Evolutionary conservation across 768 basidiomycete genomes (phyloP), one percentile per base, ranked within the genome.

Genomic region (Tricholomella constricta): DNA sequence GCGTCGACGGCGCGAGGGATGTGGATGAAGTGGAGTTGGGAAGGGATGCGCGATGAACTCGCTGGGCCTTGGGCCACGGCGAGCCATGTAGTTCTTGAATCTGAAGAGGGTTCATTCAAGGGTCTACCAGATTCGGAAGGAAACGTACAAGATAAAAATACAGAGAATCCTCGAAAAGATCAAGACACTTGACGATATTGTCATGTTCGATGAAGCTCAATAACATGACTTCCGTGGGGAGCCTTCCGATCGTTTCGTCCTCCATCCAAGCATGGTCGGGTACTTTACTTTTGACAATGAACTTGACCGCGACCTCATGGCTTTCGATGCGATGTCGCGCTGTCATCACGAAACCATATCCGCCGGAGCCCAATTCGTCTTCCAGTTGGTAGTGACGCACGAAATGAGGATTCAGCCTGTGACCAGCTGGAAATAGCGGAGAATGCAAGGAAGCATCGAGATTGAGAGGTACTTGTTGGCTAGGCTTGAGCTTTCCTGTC

Each of bases 321-420:
- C 77, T 77, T 41, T 80, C 77, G 26, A 58, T 61, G 12, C 81
- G 83, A 64, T 91, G 83, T 31, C 76, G 71, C 9, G 92, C 94
- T 2, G 89, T 88, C 81, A 96, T 90, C 23, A 98, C 95, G 66
- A 98, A 97, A 2, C 94, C 94, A 65, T 94, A 98, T 15, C 94
- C 94, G 38, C 95, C 95, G 9, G 86, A 85, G 36, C 95, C 95
- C 22, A 98, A 78, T 65, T 91, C 87, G 58, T 89, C 89, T 32
- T 79, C 81, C 20, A 90, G 81, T 32, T 74, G 65, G 61, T 90
- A 92, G 42, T 63, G 64, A 36, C 70, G 72, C 43, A 81, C 81
- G 60, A 93, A 93, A 38, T 75, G 72, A 6, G 77, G 63, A 61
- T 85, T 76, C 42, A 93, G 78, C 31, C 64, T 63, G 66, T 93